Conservation (phyloP, 1,284 basidiomycete genomes). For the Tremellales sp. region DNA sequence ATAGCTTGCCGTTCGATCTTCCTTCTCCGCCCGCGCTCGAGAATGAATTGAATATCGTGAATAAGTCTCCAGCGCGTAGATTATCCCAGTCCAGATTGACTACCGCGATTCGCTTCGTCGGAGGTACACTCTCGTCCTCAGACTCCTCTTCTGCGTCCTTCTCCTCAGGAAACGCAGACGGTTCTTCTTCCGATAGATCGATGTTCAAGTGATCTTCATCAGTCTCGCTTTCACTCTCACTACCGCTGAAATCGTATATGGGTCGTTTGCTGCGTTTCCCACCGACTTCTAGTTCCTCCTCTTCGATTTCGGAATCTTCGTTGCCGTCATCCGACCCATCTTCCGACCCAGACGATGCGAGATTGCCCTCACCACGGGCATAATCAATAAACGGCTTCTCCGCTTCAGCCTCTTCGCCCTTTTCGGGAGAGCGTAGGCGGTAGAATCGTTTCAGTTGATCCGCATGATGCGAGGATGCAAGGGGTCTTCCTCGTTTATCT, state of each 20-base stretch:
- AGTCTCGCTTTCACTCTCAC: conserved; percentile 40
- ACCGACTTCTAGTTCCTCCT: conserved; percentile 52
- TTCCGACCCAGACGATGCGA: conserved; percentile 75
- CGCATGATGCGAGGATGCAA: conserved; percentile 54
- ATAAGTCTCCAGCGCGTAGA: conserved; percentile 83
- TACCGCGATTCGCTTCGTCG: conserved; percentile 73
- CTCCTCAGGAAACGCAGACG: conserved; percentile 39
- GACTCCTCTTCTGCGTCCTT: conserved; percentile 43
- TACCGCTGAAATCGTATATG: conserved; percentile 27
- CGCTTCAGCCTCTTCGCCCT: conserved; percentile 46
- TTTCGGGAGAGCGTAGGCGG: conserved; percentile 54
- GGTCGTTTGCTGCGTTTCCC: conserved; percentile 35
- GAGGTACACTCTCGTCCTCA: conserved; percentile 36
- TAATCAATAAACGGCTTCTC: conserved; percentile 59
- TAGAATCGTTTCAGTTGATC: conserved; percentile 68
- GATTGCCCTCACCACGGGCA: conserved; percentile 79
- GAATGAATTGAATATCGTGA: conserved; percentile 88
- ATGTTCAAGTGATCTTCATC: conserved; percentile 50
- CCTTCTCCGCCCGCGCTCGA: conserved; percentile 28
- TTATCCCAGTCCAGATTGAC: conserved; percentile 99
- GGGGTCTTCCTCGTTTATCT: conserved; percentile 85
- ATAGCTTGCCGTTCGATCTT: conserved; percentile 56
- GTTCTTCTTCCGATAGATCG: conserved; percentile 64
- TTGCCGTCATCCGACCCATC: conserved; percentile 55
- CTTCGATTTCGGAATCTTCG: conserved; percentile 43